Conservation (phyloP, 164 flowering plant species). For the Cinnamomum chago region DNA sequence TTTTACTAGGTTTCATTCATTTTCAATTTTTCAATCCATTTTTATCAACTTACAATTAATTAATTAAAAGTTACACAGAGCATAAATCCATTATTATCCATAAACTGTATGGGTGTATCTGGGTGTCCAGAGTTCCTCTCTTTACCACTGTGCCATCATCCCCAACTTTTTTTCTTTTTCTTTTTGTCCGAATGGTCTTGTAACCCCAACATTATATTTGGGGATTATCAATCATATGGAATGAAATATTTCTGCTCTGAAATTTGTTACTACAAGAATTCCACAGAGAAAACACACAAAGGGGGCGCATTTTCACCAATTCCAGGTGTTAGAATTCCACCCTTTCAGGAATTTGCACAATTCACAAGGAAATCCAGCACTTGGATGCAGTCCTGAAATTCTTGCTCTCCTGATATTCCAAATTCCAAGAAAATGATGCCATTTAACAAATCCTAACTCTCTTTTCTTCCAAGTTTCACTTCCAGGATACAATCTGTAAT, state of each 20-base stretch:
- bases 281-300: background rate
- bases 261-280: background rate
- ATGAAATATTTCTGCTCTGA: background rate
- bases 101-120: background rate
- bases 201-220: background rate
- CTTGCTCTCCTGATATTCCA: too few relatives aligned
- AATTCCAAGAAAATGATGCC: too few relatives aligned
- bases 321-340: too few relatives aligned
- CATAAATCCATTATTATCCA: background rate
- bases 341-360: too few relatives aligned
- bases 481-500: too few relatives aligned
- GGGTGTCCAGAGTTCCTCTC: background rate
- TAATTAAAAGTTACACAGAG: background rate
- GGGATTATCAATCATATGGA: background rate
- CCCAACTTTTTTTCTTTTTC: background rate
- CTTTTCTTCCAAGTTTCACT: too few relatives aligned
- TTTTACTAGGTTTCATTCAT: background rate
- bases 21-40: too few relatives aligned
- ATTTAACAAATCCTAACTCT: too few relatives aligned
- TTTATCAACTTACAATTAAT: background rate
- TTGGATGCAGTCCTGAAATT: too few relatives aligned
- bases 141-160: background rate
- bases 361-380: too few relatives aligned
- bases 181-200: too few relatives aligned
- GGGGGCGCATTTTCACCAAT: too few relatives aligned